These are phyloP conservation scores for Sanghuangporus weigelae DNA, from an alignment of 1,284 basidiomycete species.

Conservation along the genomic window DNA sequence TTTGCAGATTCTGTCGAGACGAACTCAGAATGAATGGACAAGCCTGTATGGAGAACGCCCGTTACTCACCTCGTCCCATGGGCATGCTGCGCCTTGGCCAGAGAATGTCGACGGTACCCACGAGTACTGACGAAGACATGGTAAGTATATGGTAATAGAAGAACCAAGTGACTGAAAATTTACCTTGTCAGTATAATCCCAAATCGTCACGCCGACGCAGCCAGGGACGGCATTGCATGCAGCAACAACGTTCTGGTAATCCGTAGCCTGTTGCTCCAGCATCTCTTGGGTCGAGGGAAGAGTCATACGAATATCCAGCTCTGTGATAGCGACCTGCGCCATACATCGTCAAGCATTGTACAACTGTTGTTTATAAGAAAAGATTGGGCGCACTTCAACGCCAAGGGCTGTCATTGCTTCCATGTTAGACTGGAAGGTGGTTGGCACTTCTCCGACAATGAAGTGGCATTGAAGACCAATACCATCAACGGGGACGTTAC, in stretches of 20 bases:
- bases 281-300: slow-evolving; percentile 43
- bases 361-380: neutral
- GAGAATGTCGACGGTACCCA: slow-evolving; percentile 23
- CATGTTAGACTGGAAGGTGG: slow-evolving; percentile 36
- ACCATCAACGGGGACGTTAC: slow-evolving; percentile 43
- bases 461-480: slow-evolving; percentile 47
- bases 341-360: neutral
- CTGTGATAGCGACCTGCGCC: slow-evolving; percentile 38
- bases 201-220: slow-evolving; percentile 39
- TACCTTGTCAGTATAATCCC: slow-evolving; percentile 45
- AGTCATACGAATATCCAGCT: slow-evolving; percentile 49
- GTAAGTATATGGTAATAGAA: neutral
- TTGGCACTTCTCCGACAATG: slow-evolving; percentile 42
- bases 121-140: slow-evolving; percentile 17
- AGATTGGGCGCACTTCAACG: slow-evolving; percentile 35
- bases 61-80: slow-evolving; percentile 21
- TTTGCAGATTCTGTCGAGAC: slow-evolving; percentile 19
- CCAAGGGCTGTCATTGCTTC: slow-evolving; percentile 43
- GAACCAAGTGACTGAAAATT: neutral
- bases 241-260: slow-evolving; percentile 40
- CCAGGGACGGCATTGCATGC: slow-evolving; percentile 38
- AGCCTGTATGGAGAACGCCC: neutral
- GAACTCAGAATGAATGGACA: neutral
- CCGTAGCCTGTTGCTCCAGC: slow-evolving; percentile 43
- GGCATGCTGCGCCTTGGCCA: slow-evolving; percentile 23